Evolutionary conservation across 2,329 filamentous ascomycete genomes (phyloP), one percentile per base, ranked within the genome.

Genomic region (Dothideomycetes sp.): DNA sequence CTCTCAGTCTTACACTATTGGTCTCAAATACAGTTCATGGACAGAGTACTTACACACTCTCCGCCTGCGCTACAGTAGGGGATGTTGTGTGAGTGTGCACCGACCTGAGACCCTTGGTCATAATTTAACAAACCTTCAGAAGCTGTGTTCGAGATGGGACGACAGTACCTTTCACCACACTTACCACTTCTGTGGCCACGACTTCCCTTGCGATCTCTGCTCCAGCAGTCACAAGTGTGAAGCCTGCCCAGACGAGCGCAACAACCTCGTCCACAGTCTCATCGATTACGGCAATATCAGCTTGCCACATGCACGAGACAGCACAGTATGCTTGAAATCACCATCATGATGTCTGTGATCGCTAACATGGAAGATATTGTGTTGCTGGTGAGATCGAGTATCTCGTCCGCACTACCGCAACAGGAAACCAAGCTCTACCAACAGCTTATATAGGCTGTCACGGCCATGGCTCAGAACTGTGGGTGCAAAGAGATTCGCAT

Each of bases 371-470:
- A 42, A 68, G 65, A 36, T 67, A 55, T 46, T 72, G 69, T 44
- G 55, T 68, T 47, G 61, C 53, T 9, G 62, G 61, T 3, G 55
- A 55, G 0, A 59, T 59, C 14, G 61, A 64, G 40, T 68, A 68
- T 38, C 52, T 63, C 33, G 53, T 72, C n/a, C 43, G 59, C n/a
- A 59, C 65, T 3, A 67, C 69, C 5, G 62, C 65, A 3, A 81
- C 73, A 3, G 67, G 66, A 14, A 76, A 71, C 1, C 66, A 68
- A 34, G 68, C 70, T 36, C 57, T 76, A 14, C 76, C 79, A 1
- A 63, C 77, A 0, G 60, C 71, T 38, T 83, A 77, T 50, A 82
- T 77, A 0, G 74, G 60, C 40, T 84, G 81, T 52, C 79, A 85
- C 54, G 50, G 59, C 1, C 79, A 84, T 56, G 77, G 64, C 12